Percentiles rank a stretch among this genome's conserved stretches.
Evolutionary conservation across 2,329 filamentous ascomycete species (phyloP).

Genomic region (Phyllosticta capitalensis): DNA sequence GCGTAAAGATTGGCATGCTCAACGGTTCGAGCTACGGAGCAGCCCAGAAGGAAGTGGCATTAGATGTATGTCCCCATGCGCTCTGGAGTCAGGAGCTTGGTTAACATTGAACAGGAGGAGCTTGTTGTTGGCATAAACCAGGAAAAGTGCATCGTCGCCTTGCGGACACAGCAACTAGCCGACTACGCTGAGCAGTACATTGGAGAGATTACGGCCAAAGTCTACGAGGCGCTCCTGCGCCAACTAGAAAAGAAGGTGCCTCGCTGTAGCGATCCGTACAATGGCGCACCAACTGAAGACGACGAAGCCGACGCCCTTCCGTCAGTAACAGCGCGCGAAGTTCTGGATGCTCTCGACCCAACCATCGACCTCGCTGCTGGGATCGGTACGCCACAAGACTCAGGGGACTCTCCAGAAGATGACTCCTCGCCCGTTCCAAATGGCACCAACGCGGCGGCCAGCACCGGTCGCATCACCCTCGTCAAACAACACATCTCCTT

Average conservation of each 20-base stretch:
- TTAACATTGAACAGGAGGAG: conserved; percentile 46
- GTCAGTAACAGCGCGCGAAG: conserved; percentile 31
- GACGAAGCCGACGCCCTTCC: conserved; percentile 25
- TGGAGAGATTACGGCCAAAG: conserved; percentile 62
- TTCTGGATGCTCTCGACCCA: conserved; percentile 32
- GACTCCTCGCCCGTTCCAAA: conserved; percentile 18
- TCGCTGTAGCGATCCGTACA: conserved; percentile 54
- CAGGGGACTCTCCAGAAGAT: conserved; percentile 23
- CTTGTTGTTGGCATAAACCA: conserved; percentile 73
- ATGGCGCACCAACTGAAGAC: conserved; percentile 29
- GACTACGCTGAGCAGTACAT: conserved; percentile 62
- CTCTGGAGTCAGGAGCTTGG: background rate
- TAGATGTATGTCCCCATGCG: conserved; percentile 23
- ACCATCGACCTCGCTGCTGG: conserved; percentile 32
- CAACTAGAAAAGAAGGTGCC: conserved; percentile 59
- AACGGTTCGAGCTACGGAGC: conserved; percentile 12
- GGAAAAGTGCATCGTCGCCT: conserved; percentile 70
- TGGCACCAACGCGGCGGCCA: background rate
- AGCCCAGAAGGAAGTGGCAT: conserved; percentile 19
- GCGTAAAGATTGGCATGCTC: conserved; percentile 19
- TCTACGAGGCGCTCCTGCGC: conserved; percentile 67
- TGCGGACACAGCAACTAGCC: conserved; percentile 70
- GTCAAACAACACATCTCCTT: conserved; percentile 66
- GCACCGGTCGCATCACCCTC: conserved; percentile 18
- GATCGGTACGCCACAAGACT: conserved; percentile 16